phyloP scores from a whole-genome alignment of 345 rosid genomes.

The Ailanthus altissimus region DNA sequence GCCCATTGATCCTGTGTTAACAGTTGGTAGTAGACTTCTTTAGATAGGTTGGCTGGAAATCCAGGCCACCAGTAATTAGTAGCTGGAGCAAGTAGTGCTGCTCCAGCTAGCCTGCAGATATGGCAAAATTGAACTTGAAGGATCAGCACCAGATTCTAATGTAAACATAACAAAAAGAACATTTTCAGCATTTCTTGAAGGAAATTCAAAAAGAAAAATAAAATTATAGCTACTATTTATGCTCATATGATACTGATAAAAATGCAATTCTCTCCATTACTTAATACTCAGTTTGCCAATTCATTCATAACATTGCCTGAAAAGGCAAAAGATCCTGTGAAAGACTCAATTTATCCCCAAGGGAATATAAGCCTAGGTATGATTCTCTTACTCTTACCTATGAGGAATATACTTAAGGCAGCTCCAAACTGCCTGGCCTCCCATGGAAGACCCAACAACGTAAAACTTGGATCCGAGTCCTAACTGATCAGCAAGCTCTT shows the following conservation, averaged over 20 bases:
- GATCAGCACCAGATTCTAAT: neutral
- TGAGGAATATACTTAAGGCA: slow-evolving; percentile 61
- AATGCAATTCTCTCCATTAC: too few relatives aligned
- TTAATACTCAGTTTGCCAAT: too few relatives aligned
- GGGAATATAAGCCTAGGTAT: neutral
- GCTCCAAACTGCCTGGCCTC: slow-evolving; percentile 50
- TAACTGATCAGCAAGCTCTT: slow-evolving; percentile 50
- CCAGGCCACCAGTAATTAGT: slow-evolving; percentile 65
- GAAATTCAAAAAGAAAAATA: neutral
- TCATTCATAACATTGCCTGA: too few relatives aligned
- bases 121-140: neutral
- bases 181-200: neutral
- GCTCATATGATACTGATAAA: neutral
- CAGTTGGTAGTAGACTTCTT: slow-evolving; percentile 35
- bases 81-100: slow-evolving; percentile 43
- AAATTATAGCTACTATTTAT: neutral
- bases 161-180: neutral
- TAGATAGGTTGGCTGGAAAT: slow-evolving; percentile 42
- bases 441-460: slow-evolving; percentile 51
- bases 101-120: slow-evolving; percentile 55
- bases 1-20: slow-evolving; percentile 56
- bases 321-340: neutral
- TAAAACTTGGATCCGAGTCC: slow-evolving; percentile 48
- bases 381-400: slow-evolving; percentile 30
- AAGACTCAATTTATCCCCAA: neutral